Evolutionary conservation across 768 basidiomycete genomes (phyloP), one percentile per base, ranked within the genome.

Genomic region (Coprinellus aureogranulatus): DNA sequence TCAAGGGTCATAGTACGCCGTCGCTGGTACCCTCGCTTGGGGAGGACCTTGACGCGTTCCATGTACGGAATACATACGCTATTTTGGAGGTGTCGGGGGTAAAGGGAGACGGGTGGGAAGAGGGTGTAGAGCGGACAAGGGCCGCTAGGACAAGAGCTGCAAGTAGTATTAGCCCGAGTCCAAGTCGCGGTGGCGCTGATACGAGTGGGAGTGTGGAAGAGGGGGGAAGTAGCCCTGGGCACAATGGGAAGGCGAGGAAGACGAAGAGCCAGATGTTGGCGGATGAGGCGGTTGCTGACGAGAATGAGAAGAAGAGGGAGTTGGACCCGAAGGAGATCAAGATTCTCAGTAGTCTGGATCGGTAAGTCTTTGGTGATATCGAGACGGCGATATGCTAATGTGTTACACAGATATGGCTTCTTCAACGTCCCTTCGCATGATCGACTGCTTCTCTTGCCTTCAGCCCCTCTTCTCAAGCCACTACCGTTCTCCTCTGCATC

Each of bases 61-160:
- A 91, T 69, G 89, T 95, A 6, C 83, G 92, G 40, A 87, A 81
- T 59, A 92, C 91, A 0, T 95, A 98, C 68, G 96, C 94, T 0
- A 83, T 90, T 61, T 80, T 98, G n/a, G 93, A 98, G 49, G 75
- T 82, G 10, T 82, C 82, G 42, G 96, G 96, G n/a, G 95, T 98
- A 37, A 89, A 85, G 67, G 94, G 95, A 2, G 96, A 98, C 67
- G 96, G 96, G 0, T 92, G 87, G 71, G 90, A 93, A 64, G 94
- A 96, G 62, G 96, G 96, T 37, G 81, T 96, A 6, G 96, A 98
- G 73, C 86, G 93, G 37, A 98, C 95, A 26, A 82, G 96, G 59
- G 90, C 92, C 5, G 57, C 52, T 8, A 30, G 23, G 77, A 89
- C 64, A 69, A 85, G 61, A 79, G 81, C 52, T n/a, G 66, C 66